Percentiles rank a stretch among this genome's conserved stretches.
Conservation (phyloP, 805 yeast species). For the Candida pseudofarinosa region DNA sequence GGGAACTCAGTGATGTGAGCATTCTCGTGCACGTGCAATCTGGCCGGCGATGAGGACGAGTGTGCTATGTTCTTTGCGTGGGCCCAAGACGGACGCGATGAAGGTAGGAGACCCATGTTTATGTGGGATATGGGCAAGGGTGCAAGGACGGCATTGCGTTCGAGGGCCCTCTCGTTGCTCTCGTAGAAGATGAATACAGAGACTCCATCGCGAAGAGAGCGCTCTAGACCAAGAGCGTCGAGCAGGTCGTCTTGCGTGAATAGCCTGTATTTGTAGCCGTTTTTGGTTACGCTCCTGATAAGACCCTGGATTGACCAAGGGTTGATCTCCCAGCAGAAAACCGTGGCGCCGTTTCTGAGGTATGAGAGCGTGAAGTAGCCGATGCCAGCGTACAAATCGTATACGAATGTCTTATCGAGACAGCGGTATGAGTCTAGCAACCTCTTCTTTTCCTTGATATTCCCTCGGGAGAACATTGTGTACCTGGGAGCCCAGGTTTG, state of each 20-base stretch:
- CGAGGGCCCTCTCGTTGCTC: constrained; percentile 49
- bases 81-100: constrained; percentile 61
- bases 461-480: constrained; percentile 88
- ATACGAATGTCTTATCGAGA: constrained; percentile 40
- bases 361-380: constrained; percentile 80
- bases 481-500: constrained; percentile 83
- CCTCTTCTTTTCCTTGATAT: constrained; percentile 74
- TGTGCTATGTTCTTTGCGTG: constrained; percentile 29
- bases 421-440: constrained; percentile 42
- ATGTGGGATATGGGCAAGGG: constrained; percentile 48
- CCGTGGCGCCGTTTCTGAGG: constrained; percentile 47
- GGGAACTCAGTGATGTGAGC: constrained; percentile 45
- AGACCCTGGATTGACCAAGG: constrained; percentile 82
- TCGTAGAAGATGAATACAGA: constrained; percentile 56
- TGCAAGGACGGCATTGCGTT: constrained; percentile 29
- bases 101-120: constrained; percentile 76
- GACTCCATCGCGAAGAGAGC: constrained; percentile 12
- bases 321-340: constrained; percentile 80
- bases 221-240: constrained; percentile 15
- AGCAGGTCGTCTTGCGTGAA: constrained; percentile 24
- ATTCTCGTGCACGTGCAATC: constrained; percentile 74
- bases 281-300: constrained; percentile 47
- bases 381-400: constrained; percentile 80
- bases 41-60: constrained; percentile 5
- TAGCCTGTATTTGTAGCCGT: constrained; percentile 38